Base-by-base conservation (phyloP, 2,329 filamentous ascomycete genomes). In the Trichophyton simii region DNA sequence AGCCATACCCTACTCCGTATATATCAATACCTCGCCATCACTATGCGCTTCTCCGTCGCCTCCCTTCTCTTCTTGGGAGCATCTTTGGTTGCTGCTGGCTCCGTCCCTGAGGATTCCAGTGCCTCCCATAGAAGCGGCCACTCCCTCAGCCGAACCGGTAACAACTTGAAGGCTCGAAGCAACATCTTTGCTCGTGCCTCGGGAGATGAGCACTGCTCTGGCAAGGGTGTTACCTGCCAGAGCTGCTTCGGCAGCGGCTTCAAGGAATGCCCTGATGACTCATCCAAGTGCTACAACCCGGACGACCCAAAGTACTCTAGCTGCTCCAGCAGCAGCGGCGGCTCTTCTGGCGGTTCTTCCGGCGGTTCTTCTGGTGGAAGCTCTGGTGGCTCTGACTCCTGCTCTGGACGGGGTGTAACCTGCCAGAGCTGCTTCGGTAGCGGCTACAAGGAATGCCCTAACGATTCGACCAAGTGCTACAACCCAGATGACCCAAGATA, bases 161-260 rank as follows among this genome's bases (percentile, higher is more conserved):
- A 46, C 28, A 36, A 60, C 11, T 28, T 60, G 55, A 58, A 58
- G 36, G 55, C 18, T 15, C 55, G 55, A 18, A 25, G 55, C 55
- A 25, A 36, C 36, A 18, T 58, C 8, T 58, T 44, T 25, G 18
- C 55, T 18, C 55, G 55, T 20, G 9, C 8, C 15, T n/a, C 15
- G 1, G 41, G 41, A n/a, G 55, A 58, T n/a, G 34, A 31, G 18
- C 18, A n/a, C 15, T 60, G 59, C 31, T 31, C 28, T 28, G 46
- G 48, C n/a, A 38, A 8, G 3, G 25, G 25, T 11, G 59, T 55
- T 42, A 60, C 59, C 59, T 60, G 59, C 22, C 28, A 22, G 34
- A 60, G 59, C 59, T 60, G 59, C 59, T 60, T 60, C 48, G 59
- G 59, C 22, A 48, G 7, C 1, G 50, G 50, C 25, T 60, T 55